Evolutionary conservation across 805 yeast genomes (phyloP).

Genomic region (Saccharomyces cerevisiae): DNA sequence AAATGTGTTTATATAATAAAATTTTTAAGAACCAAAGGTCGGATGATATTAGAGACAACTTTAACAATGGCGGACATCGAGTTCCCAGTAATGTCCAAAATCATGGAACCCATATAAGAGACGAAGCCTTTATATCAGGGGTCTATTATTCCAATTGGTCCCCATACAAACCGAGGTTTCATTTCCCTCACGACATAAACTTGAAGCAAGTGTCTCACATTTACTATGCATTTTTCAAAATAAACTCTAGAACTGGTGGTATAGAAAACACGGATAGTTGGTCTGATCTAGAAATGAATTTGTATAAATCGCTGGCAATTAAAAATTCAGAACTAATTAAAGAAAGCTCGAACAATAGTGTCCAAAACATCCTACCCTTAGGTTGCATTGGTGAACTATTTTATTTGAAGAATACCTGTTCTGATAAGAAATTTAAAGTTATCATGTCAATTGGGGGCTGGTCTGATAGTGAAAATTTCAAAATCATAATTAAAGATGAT

Average conservation of each 20-base stretch:
- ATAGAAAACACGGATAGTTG: slow-evolving; percentile 52
- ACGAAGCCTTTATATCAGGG: slow-evolving; percentile 21
- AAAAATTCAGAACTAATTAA: slow-evolving; percentile 1
- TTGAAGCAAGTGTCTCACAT: slow-evolving; percentile 50
- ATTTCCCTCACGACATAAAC: slow-evolving; percentile 56
- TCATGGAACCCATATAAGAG: neutral
- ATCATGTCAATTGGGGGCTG: slow-evolving; percentile 83
- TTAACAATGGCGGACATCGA: neutral
- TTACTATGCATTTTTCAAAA: slow-evolving; percentile 67
- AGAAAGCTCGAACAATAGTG: neutral
- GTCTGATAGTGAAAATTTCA: slow-evolving; percentile 44
- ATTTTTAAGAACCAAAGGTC: slow-evolving; percentile 3
- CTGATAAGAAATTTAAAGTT: slow-evolving; percentile 38
- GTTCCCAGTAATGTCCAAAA: neutral
- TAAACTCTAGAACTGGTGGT: slow-evolving; percentile 46
- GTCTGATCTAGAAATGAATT: slow-evolving; percentile 48
- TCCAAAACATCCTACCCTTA: slow-evolving; percentile 11
- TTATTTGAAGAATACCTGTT: slow-evolving; percentile 23
- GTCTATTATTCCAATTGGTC: slow-evolving; percentile 58
- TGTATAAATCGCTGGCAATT: slow-evolving; percentile 13
- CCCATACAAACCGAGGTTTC: slow-evolving; percentile 51
- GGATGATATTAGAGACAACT: neutral
- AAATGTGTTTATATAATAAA: slow-evolving; percentile 12
- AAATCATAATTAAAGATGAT: slow-evolving; percentile 35
- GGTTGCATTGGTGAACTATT: slow-evolving; percentile 48